These are phyloP conservation scores for Russula brevipes DNA, from an alignment of 768 basidiomycete genomes.

Conservation along the genomic window DNA sequence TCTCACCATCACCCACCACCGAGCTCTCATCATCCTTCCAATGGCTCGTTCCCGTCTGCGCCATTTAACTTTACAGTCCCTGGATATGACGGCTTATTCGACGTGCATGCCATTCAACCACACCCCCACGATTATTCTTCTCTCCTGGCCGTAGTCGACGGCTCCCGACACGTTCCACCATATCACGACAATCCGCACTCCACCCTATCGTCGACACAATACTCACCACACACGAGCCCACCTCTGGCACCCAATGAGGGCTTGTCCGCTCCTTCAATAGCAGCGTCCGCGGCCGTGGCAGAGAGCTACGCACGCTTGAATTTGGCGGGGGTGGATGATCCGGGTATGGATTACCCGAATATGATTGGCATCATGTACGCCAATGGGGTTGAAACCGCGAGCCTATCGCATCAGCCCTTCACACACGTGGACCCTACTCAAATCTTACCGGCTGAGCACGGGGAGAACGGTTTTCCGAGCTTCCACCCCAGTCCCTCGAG, in stretches of 20 bases:
- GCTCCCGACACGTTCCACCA: conserved; percentile 24
- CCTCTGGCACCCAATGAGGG: conserved; percentile 40
- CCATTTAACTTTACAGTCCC: conserved; percentile 71
- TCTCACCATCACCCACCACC: conserved; percentile 27
- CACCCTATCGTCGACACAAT: conserved; percentile 31
- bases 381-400: conserved; percentile 40
- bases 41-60: conserved; percentile 57
- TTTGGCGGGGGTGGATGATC: conserved; percentile 50
- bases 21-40: conserved; percentile 32
- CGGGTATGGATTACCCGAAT: conserved; percentile 55
- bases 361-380: conserved; percentile 64
- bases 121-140: conserved; percentile 34
- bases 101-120: conserved; percentile 31
- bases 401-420: conserved; percentile 42
- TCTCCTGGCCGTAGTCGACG: conserved; percentile 25
- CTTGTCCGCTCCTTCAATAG: conserved; percentile 58
- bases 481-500: conserved; percentile 77
- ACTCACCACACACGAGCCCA: conserved; percentile 36
- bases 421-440: conserved; percentile 93
- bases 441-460: conserved; percentile 50
- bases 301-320: conserved; percentile 68
- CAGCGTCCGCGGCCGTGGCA: conserved; percentile 63
- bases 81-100: conserved; percentile 54
- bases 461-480: conserved; percentile 40
- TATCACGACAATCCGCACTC: conserved; percentile 27